These are phyloP conservation scores for Gilbertella persicaria DNA, from an alignment of 371 early-diverging fungal genomes.

Conservation along the genomic window DNA sequence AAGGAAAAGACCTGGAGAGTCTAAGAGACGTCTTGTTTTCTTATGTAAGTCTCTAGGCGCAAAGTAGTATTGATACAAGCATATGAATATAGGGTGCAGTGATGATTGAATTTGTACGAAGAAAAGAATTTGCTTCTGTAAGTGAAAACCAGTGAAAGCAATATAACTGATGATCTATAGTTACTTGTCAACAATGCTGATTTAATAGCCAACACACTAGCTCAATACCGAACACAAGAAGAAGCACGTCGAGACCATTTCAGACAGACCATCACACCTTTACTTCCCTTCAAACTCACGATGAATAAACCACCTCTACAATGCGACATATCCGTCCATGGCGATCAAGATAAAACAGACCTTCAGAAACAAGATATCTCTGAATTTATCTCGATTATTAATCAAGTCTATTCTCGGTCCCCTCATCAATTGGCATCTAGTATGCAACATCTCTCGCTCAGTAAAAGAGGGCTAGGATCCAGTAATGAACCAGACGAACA, in stretches of 20 bases:
- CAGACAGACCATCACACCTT: slow-evolving; percentile 53
- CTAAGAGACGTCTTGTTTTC: slow-evolving; percentile 33
- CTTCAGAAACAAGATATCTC: slow-evolving; percentile 4
- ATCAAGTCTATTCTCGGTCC: slow-evolving; percentile 6
- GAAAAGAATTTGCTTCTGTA: slow-evolving; percentile 66
- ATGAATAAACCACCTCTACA: slow-evolving; percentile 56
- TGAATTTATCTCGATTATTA: slow-evolving; percentile 14
- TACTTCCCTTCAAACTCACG: slow-evolving; percentile 60
- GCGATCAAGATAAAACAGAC: neutral
- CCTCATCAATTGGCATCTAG: neutral
- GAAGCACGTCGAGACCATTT: slow-evolving; percentile 66
- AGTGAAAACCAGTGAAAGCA: slow-evolving; percentile 4
- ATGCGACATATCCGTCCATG: slow-evolving; percentile 66
- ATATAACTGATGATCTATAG: too few species aligned
- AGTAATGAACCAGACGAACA: neutral
- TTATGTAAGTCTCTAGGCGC: slow-evolving; percentile 29
- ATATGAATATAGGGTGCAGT: slow-evolving; percentile 66
- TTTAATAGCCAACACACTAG: slow-evolving; percentile 65
- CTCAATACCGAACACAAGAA: slow-evolving; percentile 59
- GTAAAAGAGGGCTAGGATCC: neutral
- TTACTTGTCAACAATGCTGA: slow-evolving; percentile 58
- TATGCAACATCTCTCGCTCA: neutral
- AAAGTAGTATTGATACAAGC: neutral
- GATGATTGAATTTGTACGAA: slow-evolving; percentile 72
- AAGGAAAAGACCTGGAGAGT: slow-evolving; percentile 22